A percentile compares a stretch with the other conserved stretches of the same genome.
Conservation (phyloP, 768 basidiomycete species). For the Tulasnella sp. region DNA sequence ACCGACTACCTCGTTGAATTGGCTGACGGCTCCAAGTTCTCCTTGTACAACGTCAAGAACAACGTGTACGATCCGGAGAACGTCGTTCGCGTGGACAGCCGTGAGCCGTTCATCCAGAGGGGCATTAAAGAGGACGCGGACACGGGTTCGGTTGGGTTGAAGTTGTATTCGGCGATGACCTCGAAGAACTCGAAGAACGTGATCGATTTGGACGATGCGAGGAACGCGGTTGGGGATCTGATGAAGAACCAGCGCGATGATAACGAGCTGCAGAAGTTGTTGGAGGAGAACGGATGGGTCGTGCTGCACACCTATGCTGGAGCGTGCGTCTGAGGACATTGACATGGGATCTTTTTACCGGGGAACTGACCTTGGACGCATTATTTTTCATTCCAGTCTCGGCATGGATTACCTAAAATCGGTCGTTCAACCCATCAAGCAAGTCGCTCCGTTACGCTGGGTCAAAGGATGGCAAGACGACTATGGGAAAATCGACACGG, state of each 20-base stretch:
- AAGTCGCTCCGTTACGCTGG: slow-evolving; percentile 38
- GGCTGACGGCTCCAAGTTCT: slow-evolving; percentile 28
- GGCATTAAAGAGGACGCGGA: not conserved
- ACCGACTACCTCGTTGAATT: slow-evolving; percentile 36
- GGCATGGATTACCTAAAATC: slow-evolving; percentile 46
- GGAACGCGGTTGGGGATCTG: slow-evolving; percentile 20
- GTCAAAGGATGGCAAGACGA: slow-evolving; percentile 45
- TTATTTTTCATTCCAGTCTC: slow-evolving; percentile 33
- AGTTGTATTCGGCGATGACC: not conserved
- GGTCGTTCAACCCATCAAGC: slow-evolving; percentile 40
- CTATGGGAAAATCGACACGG: slow-evolving; percentile 37
- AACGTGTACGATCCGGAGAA: slow-evolving; percentile 41
- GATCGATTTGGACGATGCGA: slow-evolving; percentile 36
- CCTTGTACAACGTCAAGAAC: slow-evolving; percentile 41
- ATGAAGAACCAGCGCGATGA: slow-evolving; percentile 32
- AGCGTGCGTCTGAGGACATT: slow-evolving; percentile 45
- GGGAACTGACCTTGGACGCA: not conserved
- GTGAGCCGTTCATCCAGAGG: slow-evolving; percentile 24
- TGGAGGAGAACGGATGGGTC: slow-evolving; percentile 42
- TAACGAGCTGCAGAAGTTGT: slow-evolving; percentile 35
- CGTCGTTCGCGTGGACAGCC: slow-evolving; percentile 41
- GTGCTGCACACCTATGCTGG: slow-evolving; percentile 42
- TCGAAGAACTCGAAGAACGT: slow-evolving; percentile 26
- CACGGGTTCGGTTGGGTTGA: slow-evolving; percentile 24
- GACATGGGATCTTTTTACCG: not conserved